Conservation (phyloP, 345 rosid species). For the Euphorbia pulcherrima region DNA sequence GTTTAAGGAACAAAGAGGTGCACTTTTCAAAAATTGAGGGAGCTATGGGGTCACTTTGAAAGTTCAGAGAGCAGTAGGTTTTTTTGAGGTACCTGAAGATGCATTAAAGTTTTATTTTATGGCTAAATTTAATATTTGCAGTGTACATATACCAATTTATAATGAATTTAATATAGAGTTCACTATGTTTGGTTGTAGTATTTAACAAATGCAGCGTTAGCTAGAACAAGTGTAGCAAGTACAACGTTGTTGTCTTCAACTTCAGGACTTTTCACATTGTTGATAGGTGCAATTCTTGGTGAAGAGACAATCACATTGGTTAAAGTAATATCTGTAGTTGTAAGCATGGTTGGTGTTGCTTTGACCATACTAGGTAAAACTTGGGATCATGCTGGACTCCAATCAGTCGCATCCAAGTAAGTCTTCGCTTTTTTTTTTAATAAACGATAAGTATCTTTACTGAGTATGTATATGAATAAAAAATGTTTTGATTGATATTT, state of each 20-base stretch:
- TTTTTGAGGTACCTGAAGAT: no score
- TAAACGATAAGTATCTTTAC: no score
- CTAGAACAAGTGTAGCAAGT: constrained; percentile 41
- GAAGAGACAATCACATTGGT: constrained; percentile 34
- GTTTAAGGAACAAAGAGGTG: no score
- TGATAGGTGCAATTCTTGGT: constrained; percentile 43
- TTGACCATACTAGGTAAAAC: constrained; percentile 44
- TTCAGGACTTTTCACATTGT: constrained; percentile 48
- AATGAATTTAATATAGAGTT: no score
- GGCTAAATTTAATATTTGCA: no score
- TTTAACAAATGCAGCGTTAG: constrained; percentile 46
- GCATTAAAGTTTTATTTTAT: no score
- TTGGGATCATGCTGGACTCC: constrained; percentile 28
- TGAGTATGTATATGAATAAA: no score
- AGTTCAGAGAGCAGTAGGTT: no score
- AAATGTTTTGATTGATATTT: no score
- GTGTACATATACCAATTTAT: no score
- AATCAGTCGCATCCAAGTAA: constrained; percentile 21
- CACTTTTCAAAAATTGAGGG: no score
- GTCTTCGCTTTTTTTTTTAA: neutral
- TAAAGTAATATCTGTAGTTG: constrained; percentile 37
- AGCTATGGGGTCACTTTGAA: no score
- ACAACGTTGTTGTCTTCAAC: constrained; percentile 42
- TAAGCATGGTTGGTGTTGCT: constrained; percentile 49
- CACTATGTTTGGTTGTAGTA: constrained; percentile 35